Base-by-base conservation (phyloP, 257 asterid species). In the Datura wrightii region DNA sequence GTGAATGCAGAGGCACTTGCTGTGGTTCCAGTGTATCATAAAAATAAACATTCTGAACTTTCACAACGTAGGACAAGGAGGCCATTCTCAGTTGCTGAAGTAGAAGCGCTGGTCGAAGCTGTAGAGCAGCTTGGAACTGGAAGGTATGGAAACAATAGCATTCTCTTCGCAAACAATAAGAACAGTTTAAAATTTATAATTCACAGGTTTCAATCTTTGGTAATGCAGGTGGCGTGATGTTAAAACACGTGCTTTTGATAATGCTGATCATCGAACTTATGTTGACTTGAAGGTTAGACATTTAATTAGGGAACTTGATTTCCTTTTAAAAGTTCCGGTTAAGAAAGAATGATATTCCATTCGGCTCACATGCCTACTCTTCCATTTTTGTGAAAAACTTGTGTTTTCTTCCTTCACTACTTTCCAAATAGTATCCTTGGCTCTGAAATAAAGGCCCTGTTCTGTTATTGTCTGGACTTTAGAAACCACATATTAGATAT, bases 231-330 rank as follows among this genome's bases (percentile, higher is more conserved):
- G 72, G 74, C 72, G 71, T 37, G 84, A 80, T 80, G 84, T 80
- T 80, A 56, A 80, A 31, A 19, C n/a, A 18, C 15, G 58, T 16
- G 58, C 58, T 44, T 84, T 84, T 50, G 79, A 84, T 31, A 37
- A 59, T 79, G 83, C 67, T 3, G 31, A 79, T 76, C 84, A 84
- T 24, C 79, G 84, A 46, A 84, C 84, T 48, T 84, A 78, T n/a
- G 86, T 84, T 59, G 80, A 79, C 66, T 14, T 79, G 67, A 84
- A 84, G 86, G 84, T 84, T 16, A 78, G 78, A 81, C 67, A 8
- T 59, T 19, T 81, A 76, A 9, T 62, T 19, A n/a, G 39, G 10
- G 36, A 9, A 66, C 71, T 59, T 54, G 6, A 55, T 15, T 55
- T 52, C 16, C 10, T 63, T 3, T 31, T 34, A 62, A 31, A 24